These are phyloP conservation scores for Microbotryomycetes sp. DNA, from an alignment of 1,284 basidiomycete species.

Conservation along the genomic window DNA sequence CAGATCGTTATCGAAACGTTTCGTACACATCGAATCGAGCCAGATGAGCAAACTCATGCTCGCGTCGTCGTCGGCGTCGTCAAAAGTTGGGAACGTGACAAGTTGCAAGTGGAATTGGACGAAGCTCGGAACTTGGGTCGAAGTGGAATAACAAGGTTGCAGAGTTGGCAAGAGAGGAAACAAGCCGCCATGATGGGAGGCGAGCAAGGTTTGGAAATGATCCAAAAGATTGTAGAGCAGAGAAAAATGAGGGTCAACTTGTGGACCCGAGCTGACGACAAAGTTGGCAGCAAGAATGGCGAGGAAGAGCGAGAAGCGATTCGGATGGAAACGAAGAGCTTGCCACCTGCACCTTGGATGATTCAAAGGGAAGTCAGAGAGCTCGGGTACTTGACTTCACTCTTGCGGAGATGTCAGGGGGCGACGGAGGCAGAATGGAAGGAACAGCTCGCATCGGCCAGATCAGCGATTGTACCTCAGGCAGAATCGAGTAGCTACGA, in stretches of 20 bases:
- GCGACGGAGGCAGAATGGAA: conserved; percentile 4
- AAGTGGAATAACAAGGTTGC: neutral
- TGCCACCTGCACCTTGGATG: conserved; percentile 6
- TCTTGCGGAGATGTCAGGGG: conserved; percentile 10
- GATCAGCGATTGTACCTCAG: conserved; percentile 16
- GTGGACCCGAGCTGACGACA: neutral
- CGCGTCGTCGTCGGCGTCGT: conserved; percentile 26
- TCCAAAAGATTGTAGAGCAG: conserved; percentile 12
- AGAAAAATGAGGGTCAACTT: conserved; percentile 12
- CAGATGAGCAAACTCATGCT: conserved; percentile 17
- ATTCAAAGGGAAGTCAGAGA: conserved; percentile 14
- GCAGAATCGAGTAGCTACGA: neutral
- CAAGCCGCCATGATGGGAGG: neutral
- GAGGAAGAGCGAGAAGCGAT: neutral
- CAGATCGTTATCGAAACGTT: conserved; percentile 25
- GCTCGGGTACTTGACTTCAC: conserved; percentile 13
- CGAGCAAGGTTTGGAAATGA: conserved; percentile 3
- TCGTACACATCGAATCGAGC: conserved; percentile 16
- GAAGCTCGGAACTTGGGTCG: neutral
- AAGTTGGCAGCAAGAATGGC: neutral
- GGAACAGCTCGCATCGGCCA: neutral
- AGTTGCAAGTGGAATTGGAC: neutral
- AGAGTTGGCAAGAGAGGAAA: neutral
- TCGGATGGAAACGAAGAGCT: neutral
- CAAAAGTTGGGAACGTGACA: conserved; percentile 19